These are phyloP conservation scores for Suhomyces ambrosiae DNA, from an alignment of 1,139 yeast genomes.

Conservation along the genomic window DNA sequence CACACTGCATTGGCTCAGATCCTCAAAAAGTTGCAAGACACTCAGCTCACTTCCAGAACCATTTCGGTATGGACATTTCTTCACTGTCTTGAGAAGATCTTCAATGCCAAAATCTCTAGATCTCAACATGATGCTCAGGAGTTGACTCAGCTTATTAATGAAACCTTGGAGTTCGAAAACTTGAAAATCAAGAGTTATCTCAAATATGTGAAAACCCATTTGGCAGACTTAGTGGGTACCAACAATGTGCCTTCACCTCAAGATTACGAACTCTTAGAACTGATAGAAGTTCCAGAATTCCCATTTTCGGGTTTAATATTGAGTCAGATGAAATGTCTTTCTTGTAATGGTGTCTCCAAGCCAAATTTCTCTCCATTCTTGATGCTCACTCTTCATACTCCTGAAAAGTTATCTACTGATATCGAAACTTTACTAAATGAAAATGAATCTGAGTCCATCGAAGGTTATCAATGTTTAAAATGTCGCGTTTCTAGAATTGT, in stretches of 20 bases:
- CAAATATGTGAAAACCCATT: conserved; percentile 11
- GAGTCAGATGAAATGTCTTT: conserved; percentile 68
- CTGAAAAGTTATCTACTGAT: conserved; percentile 53
- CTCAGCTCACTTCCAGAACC: conserved; percentile 55
- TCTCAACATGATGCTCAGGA: conserved; percentile 97
- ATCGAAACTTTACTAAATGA: conserved; percentile 58
- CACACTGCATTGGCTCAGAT: conserved; percentile 61
- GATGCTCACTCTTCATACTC: conserved; percentile 75
- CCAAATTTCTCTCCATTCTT: conserved; percentile 64
- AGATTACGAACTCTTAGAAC: conserved; percentile 26
- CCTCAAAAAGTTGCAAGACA: conserved; percentile 62
- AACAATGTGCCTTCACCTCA: conserved; percentile 14
- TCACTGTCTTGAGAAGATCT: conserved; percentile 72
- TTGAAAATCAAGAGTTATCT: conserved; percentile 41
- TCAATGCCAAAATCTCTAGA: conserved; percentile 72
- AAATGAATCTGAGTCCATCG: conserved; percentile 70
- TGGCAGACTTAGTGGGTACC: conserved; percentile 12
- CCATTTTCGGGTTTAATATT: conserved; percentile 74
- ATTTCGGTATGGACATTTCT: conserved; percentile 80
- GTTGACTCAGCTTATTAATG: conserved; percentile 74
- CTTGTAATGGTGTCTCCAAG: conserved; percentile 65
- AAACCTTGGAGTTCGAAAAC: conserved; percentile 74
- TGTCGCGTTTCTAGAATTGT: conserved; percentile 62
- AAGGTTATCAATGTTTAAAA: conserved; percentile 75
- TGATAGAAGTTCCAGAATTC: conserved; percentile 53